phyloP scores from a whole-genome alignment of 176 grass and related monocot genomes.

The Elymus sibiricus region DNA sequence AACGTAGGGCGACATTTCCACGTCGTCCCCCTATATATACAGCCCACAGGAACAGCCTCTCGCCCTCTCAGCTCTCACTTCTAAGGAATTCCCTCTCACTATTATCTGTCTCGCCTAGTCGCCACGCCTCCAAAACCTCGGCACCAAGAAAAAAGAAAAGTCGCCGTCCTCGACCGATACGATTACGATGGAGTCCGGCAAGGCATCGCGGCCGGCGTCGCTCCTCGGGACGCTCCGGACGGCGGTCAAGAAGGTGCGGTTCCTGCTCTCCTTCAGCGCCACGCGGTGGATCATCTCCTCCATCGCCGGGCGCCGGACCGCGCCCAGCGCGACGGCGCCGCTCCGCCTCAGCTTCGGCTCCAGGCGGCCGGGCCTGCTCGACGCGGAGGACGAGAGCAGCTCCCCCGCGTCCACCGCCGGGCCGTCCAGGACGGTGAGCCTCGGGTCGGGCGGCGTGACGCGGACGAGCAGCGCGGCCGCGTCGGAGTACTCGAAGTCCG shows the following conservation, averaged over 20 bases:
- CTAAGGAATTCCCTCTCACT: neutral
- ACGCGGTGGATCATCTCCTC: conserved; percentile 61
- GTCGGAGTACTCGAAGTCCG: conserved; percentile 3
- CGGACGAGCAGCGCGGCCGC: conserved; percentile 35
- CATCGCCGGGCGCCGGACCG: neutral
- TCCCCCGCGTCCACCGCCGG: neutral
- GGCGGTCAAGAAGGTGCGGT: conserved; percentile 62
- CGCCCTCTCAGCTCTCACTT: neutral
- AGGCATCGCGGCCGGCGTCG: neutral
- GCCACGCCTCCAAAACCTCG: neutral
- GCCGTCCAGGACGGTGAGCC: conserved; percentile 19
- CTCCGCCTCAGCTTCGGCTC: conserved; percentile 40
- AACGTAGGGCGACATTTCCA: neutral
- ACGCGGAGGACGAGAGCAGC: conserved; percentile 4
- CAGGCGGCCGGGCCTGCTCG: conserved; percentile 42
- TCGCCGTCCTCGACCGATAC: neutral
- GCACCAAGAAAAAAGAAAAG: neutral
- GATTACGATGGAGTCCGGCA: conserved; percentile 16
- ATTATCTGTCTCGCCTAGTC: neutral
- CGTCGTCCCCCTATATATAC: neutral
- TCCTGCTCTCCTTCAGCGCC: conserved; percentile 67
- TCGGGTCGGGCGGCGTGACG: conserved; percentile 24
- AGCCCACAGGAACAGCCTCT: neutral
- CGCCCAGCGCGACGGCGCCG: neutral
- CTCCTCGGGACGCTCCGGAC: conserved; percentile 38